Percentiles rank a stretch among this genome's conserved stretches.
Evolutionary conservation across 352 stramenopile species (phyloP).

Genomic region (Globisporangium iwayamae): DNA sequence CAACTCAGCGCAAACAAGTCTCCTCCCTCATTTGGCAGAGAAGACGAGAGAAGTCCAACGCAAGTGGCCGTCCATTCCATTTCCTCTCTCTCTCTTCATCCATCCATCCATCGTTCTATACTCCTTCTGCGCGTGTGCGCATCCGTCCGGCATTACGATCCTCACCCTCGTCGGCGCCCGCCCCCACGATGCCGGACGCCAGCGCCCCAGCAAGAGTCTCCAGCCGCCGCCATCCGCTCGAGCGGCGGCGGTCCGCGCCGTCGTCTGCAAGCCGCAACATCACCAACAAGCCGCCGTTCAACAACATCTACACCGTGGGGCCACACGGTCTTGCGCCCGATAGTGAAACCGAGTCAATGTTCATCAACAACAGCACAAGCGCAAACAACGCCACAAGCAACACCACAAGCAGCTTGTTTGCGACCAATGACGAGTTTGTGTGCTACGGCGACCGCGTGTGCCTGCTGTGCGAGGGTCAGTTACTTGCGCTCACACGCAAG

Average conservation of each 20-base stretch:
- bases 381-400: not conserved
- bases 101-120: not conserved
- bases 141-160: not conserved
- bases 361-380: not conserved
- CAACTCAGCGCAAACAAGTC: not conserved
- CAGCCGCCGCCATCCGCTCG: slow-evolving; percentile 1
- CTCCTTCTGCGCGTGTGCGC: not conserved
- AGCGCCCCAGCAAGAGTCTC: not conserved
- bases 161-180: not conserved
- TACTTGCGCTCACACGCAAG: slow-evolving; percentile 63
- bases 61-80: not conserved
- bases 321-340: not conserved
- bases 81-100: not conserved
- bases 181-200: slow-evolving; percentile 7
- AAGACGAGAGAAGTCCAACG: not conserved
- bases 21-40: not conserved
- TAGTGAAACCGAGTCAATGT: not conserved
- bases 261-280: not conserved
- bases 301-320: not conserved
- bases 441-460: slow-evolving; percentile 72
- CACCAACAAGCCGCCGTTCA: not conserved
- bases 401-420: not conserved
- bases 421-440: slow-evolving; percentile 48
- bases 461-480: slow-evolving; percentile 69
- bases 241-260: slow-evolving; percentile 11